phyloP scores from a whole-genome alignment of 1,284 basidiomycete species.

The Phlebopus sp. region DNA sequence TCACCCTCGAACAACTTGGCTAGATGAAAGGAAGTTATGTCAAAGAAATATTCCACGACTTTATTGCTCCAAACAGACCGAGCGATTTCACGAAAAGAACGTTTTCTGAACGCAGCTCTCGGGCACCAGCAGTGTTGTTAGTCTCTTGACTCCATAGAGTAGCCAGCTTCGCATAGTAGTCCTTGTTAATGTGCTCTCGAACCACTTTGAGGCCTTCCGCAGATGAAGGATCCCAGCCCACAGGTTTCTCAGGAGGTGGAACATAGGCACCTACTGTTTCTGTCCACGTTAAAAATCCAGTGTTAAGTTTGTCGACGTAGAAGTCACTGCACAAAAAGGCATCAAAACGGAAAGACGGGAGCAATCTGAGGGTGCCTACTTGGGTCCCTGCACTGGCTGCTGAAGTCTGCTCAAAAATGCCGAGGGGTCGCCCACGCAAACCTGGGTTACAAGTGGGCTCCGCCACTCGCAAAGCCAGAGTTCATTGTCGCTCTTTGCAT shows the following conservation, averaged over 20 bases:
- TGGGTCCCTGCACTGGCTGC: conserved; percentile 36
- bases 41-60: not conserved
- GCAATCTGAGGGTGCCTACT: conserved; percentile 13
- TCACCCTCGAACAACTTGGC: conserved; percentile 66
- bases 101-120: conserved; percentile 67
- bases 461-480: conserved; percentile 80
- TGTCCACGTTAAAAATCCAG: conserved; percentile 88
- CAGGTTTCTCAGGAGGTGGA: conserved; percentile 44
- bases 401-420: conserved; percentile 48
- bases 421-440: conserved; percentile 50
- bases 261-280: conserved; percentile 69
- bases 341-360: conserved; percentile 7
- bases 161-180: conserved; percentile 63
- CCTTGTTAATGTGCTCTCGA: conserved; percentile 44
- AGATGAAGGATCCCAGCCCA: conserved; percentile 68
- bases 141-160: conserved; percentile 74
- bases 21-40: conserved; percentile 26
- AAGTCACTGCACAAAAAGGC: conserved; percentile 36
- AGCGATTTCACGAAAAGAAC: conserved; percentile 66
- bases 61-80: conserved; percentile 39
- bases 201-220: conserved; percentile 61
- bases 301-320: conserved; percentile 77
- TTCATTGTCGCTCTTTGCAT: conserved; percentile 64
- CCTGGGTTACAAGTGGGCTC: conserved; percentile 66
- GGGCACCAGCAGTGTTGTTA: conserved; percentile 44